Conservation (phyloP, 1,284 basidiomycete genomes). For the Trichosporon inkin region DNA sequence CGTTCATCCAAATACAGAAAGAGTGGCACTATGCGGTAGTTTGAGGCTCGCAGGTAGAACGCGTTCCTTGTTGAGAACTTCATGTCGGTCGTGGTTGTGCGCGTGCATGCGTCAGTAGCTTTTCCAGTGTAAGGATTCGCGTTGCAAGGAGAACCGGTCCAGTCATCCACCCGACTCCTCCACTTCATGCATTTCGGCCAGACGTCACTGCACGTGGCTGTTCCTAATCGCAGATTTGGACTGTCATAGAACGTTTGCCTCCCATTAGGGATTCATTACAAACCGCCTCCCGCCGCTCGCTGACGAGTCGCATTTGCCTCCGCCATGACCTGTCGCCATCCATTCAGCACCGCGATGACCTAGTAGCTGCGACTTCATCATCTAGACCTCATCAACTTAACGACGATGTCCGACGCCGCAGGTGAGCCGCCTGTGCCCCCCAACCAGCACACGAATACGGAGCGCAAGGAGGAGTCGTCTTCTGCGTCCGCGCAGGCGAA, state of each 20-base stretch:
- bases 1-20: conserved; percentile 49
- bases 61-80: conserved; percentile 46
- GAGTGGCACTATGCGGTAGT: conserved; percentile 43
- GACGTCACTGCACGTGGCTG: conserved; percentile 19
- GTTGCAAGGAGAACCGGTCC: neutral
- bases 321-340: conserved; percentile 13
- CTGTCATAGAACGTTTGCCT: neutral
- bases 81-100: conserved; percentile 22
- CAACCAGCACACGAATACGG: conserved; percentile 6
- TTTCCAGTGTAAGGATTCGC: neutral
- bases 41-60: conserved; percentile 44
- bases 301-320: conserved; percentile 26
- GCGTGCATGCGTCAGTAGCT: neutral
- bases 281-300: conserved; percentile 2
- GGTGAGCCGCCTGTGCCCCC: conserved; percentile 22
- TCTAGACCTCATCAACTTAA: neutral
- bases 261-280: neutral
- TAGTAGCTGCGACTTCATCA: neutral
- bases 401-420: conserved; percentile 23
- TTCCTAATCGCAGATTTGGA: neutral
- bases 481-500: conserved; percentile 16
- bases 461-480: conserved; percentile 17
- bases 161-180: conserved; percentile 5
- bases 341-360: conserved; percentile 8
- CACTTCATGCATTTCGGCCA: neutral